Evolutionary conservation across 225 moss, liverwort and hornwort species (phyloP).

Genomic region (Neckera pumila): DNA sequence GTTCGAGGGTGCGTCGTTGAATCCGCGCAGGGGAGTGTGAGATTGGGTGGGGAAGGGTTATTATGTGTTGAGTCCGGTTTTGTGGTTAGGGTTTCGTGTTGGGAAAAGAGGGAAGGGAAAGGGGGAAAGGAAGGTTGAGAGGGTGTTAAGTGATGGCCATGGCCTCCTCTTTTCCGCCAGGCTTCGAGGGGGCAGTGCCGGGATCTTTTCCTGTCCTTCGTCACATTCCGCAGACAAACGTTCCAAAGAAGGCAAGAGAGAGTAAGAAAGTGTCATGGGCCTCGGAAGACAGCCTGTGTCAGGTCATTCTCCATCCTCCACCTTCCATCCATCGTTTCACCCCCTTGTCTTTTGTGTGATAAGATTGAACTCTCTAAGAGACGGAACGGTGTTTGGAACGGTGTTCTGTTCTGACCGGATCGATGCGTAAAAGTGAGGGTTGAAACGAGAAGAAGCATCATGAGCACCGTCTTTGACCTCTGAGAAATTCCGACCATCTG

Average conservation of each 20-base stretch:
- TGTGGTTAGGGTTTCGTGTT: slow-evolving; percentile 17
- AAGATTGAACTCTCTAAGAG: not conserved
- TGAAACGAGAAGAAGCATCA: not conserved
- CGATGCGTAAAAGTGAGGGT: slow-evolving; percentile 21
- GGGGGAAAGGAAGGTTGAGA: not conserved
- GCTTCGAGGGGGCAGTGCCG: slow-evolving; percentile 25
- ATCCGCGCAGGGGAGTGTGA: not conserved
- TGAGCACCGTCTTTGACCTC: not conserved
- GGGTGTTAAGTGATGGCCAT: slow-evolving; percentile 1
- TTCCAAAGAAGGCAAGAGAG: slow-evolving; percentile 24
- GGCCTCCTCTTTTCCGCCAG: slow-evolving; percentile 44
- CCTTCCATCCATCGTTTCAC: slow-evolving; percentile 6
- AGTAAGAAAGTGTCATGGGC: slow-evolving; percentile 62
- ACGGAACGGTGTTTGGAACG: not conserved
- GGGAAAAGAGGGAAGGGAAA: not conserved
- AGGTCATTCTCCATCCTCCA: slow-evolving; percentile 43
- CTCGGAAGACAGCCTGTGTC: slow-evolving; percentile 51
- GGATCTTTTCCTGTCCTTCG: slow-evolving; percentile 3
- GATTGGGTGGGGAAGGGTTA: not conserved
- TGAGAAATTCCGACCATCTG: slow-evolving; percentile 8
- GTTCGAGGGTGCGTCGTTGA: not conserved
- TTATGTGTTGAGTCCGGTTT: not conserved
- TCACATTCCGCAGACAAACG: slow-evolving; percentile 7
- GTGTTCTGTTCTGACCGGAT: not conserved
- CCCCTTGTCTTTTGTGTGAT: slow-evolving; percentile 3